These are phyloP conservation scores for Pleurotus eryngii DNA, from an alignment of 768 basidiomycete species.

Conservation along the genomic window DNA sequence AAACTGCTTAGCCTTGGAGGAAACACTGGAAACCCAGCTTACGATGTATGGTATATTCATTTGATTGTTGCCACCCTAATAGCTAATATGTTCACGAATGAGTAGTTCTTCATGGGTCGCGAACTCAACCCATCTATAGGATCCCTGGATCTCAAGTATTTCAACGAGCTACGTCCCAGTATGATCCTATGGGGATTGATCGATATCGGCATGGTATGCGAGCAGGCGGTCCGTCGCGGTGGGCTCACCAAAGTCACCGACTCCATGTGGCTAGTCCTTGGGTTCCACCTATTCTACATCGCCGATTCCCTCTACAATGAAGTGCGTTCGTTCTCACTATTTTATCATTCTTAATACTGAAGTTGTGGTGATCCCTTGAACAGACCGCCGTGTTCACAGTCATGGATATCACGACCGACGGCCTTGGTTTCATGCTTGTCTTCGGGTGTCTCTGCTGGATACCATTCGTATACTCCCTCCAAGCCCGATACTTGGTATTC, in stretches of 20 bases:
- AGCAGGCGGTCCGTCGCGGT: slow-evolving; percentile 79
- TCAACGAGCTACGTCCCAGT: slow-evolving; percentile 84
- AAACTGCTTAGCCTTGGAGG: slow-evolving; percentile 85
- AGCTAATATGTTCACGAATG: slow-evolving; percentile 4
- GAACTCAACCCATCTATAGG: slow-evolving; percentile 87
- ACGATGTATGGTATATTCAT: slow-evolving; percentile 63
- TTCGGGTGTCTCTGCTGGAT: slow-evolving; percentile 92
- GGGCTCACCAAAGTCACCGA: slow-evolving; percentile 66
- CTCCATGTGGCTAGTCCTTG: slow-evolving; percentile 86
- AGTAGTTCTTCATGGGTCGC: slow-evolving; percentile 86
- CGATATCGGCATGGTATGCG: slow-evolving; percentile 87
- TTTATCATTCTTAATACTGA: neutral
- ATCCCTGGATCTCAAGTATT: slow-evolving; percentile 60
- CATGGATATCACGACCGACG: slow-evolving; percentile 97
- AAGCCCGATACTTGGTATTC: slow-evolving; percentile 91
- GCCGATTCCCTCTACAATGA: slow-evolving; percentile 86
- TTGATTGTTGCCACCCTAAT: neutral
- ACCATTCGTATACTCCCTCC: slow-evolving; percentile 91
- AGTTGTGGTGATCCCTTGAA: neutral
- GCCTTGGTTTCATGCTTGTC: slow-evolving; percentile 96
- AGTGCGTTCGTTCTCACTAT: slow-evolving; percentile 34
- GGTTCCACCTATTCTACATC: slow-evolving; percentile 86
- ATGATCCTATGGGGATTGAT: slow-evolving; percentile 88
- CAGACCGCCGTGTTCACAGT: slow-evolving; percentile 86
- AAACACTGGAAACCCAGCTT: slow-evolving; percentile 80